Evolutionary conservation across 2,329 filamentous ascomycete species (phyloP), one percentile per base, ranked within the genome.

Genomic region (Macroventuria anomochaeta): DNA sequence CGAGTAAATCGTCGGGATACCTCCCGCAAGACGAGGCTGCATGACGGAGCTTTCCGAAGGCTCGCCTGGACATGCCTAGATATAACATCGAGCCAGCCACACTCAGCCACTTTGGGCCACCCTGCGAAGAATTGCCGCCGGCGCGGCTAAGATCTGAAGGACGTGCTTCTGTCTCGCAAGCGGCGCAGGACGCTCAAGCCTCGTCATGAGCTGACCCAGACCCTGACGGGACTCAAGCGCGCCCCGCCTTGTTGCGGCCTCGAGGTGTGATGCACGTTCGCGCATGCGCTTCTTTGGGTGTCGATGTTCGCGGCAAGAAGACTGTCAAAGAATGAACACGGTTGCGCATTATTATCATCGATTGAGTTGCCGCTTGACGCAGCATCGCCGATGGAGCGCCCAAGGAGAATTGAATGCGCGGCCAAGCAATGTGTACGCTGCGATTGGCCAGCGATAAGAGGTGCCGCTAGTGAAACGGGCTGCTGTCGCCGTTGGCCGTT

Each of bases 381-480:
- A 49, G 33, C 29, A 31, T 32, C 21, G 52, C 36, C 46, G 59
- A 32, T 23, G 36, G 28, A 39, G 39, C 12, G 20, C 31, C 36
- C 53, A 59, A 58, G 57, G 58, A 59, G 42, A 52, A 37, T 37
- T 38, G 21, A 18, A 37, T 40, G 18, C 26, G n/a, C n/a, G 46
- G 51, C 29, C 46, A 42, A 33, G 25, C 53, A 57, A 44, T 6
- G 42, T 52, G 2, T n/a, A 32, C 23, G 21, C 3, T 23, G 46
- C 51, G 46, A 69, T 68, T 70, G 68, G 68, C 39, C 51, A 62
- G 57, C 63, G 68, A 70, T 69, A 71, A 68, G 46, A 25, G 26
- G 17, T 3, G 6, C 8, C 41, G 36, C 46, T 50, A 50, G 46
- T 29, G 50, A 25, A 41, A 46, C 49, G 40, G 47, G 28, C 31